phyloP scores from a whole-genome alignment of 202 grass and related monocot genomes.

The Hordeum pubiflorum region DNA sequence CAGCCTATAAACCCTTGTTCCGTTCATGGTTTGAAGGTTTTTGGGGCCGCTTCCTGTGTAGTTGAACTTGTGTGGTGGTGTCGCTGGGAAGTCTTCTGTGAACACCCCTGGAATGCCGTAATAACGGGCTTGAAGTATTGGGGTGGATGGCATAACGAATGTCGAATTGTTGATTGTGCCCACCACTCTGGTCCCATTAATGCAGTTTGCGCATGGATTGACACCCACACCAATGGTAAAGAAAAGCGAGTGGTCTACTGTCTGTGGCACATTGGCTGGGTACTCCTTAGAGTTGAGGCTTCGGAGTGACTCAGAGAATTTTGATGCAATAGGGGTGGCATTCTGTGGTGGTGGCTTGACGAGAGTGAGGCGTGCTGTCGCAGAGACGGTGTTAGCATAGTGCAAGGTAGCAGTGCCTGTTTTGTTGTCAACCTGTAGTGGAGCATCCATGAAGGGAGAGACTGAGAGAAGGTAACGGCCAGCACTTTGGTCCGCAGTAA shows the following conservation, averaged over 20 bases:
- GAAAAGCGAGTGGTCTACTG: conserved; percentile 53
- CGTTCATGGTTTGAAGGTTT: conserved; percentile 66
- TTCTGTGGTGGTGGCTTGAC: conserved; percentile 39
- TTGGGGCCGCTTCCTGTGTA: conserved; percentile 58
- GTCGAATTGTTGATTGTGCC: conserved; percentile 55
- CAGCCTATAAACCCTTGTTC: conserved; percentile 57
- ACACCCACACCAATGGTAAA: conserved; percentile 61
- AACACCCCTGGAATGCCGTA: conserved; percentile 55
- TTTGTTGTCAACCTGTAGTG: conserved; percentile 52
- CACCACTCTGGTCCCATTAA: conserved; percentile 43
- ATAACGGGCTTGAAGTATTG: conserved; percentile 67
- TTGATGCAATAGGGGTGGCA: conserved; percentile 37
- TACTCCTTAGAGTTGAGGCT: conserved; percentile 65
- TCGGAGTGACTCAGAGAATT: conserved; percentile 43
- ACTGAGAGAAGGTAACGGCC: conserved; percentile 60
- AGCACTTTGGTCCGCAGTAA: conserved; percentile 38
- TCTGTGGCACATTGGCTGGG: conserved; percentile 45
- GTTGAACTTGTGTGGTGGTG: conserved; percentile 49
- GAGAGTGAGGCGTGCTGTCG: conserved; percentile 30
- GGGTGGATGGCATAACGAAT: conserved; percentile 54
- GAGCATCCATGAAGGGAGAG: conserved; percentile 59
- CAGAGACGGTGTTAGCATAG: conserved; percentile 30
- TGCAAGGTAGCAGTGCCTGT: conserved; percentile 55
- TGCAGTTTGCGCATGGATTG: conserved; percentile 48
- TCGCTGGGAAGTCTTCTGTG: conserved; percentile 55